A percentile compares a stretch with the other conserved stretches of the same genome.
Evolutionary conservation across 2,329 filamentous ascomycete species (phyloP).

Genomic region (Colletotrichum sp.): DNA sequence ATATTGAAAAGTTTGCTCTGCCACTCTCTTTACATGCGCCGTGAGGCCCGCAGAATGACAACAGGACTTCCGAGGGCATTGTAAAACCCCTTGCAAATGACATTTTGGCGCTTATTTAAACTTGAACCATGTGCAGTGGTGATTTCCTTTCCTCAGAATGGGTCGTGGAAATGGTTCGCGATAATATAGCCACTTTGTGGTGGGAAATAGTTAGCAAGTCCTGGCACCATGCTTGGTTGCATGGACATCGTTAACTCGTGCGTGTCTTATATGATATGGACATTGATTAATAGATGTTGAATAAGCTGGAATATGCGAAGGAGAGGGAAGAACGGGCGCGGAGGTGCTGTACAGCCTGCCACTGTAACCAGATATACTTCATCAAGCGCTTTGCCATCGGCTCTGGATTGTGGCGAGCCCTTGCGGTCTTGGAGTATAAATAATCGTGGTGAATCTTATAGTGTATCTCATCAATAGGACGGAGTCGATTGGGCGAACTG

Average conservation of each 20-base stretch:
- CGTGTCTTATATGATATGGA: fast-evolving
- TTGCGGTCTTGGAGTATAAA: fast-evolving
- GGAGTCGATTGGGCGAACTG: too few relatives aligned
- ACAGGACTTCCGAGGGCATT: neutral
- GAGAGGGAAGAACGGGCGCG: neutral
- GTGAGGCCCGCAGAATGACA: neutral
- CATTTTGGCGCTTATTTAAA: neutral
- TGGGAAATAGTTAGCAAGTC: neutral
- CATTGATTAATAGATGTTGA: neutral
- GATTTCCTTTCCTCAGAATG: neutral
- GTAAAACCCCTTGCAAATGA: neutral
- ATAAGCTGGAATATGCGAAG: neutral
- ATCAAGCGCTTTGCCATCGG: too few relatives aligned
- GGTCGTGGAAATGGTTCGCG: too few relatives aligned
- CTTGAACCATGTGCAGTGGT: fast-evolving
- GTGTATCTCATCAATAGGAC: neutral
- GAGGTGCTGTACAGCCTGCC: neutral
- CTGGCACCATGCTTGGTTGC: neutral
- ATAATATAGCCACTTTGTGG: too few relatives aligned
- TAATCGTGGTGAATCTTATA: neutral
- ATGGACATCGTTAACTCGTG: neutral
- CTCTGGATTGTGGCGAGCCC: neutral
- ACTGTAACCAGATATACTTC: neutral
- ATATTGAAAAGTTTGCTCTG: neutral
- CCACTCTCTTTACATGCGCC: neutral